Evolutionary conservation across 768 basidiomycete species (phyloP), one percentile per base, ranked within the genome.

Genomic region (Tylopilus felleus): DNA sequence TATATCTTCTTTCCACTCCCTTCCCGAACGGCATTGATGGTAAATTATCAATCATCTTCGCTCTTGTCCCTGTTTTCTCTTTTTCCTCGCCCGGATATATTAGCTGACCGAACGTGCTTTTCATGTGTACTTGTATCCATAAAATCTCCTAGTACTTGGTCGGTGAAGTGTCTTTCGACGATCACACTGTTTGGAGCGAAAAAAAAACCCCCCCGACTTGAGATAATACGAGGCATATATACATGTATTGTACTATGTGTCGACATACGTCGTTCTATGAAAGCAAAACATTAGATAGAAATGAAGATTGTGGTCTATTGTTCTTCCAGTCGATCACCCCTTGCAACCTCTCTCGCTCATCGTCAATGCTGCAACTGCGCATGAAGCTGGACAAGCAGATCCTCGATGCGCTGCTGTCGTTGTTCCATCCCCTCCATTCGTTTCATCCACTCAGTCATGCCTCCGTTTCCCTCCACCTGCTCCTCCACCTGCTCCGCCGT

Each of bases 361-460:
- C 16, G 23, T 63, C 51, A 55, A 19, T 44, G 53, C 38, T 54
- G 61, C 28, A 68, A 21, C 27, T 31, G 57, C 1, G 55, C 55
- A 13, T 59, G 57, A 40, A 77, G 61, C 43, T 72, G 68, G 22
- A 73, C 43, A 39, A 82, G 69, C 47, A 82, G 49, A 1, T 73
- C 72, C 61, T 81, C 80, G 35, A 81, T 80, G 50, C 80, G 69
- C 55, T 73, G 63, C 62, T 82, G 80, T 48, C 70, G 61, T 53
- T 65, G 66, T 53, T 81, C 80, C 25, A 81, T 74, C 29, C 58
- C 52, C 12, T 71, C 70, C 51, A 82, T 61, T 46, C 74, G 66
- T 54, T 65, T 66, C 47, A 65, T 64, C 63, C 72, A 66, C 31
- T 60, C 65, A 5, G 59, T 5, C 58, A 61, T 59, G 21, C 71